Conservation (phyloP, 495 filamentous ascomycete genomes). For the Penicillium manginii region DNA sequence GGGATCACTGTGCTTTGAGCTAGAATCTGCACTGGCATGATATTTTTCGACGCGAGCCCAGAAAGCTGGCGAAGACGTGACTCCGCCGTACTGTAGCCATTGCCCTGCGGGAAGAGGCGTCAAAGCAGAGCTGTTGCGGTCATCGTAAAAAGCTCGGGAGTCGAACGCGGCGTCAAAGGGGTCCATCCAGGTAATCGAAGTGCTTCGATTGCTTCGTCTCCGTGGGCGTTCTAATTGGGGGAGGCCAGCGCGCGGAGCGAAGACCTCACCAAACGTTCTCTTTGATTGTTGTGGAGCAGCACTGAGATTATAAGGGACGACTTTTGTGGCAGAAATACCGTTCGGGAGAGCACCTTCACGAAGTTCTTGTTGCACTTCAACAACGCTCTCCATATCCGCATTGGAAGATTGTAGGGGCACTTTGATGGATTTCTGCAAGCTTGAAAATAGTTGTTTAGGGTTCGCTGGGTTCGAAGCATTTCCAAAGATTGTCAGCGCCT, state of each 20-base stretch:
- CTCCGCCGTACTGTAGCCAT: constrained; percentile 51
- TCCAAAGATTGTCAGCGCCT: constrained; percentile 69
- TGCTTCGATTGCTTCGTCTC: constrained; percentile 32
- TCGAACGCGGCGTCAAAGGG: constrained; percentile 47
- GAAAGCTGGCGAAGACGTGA: constrained; percentile 45
- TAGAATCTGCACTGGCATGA: constrained; percentile 14
- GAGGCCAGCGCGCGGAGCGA: constrained; percentile 69
- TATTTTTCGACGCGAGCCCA: constrained; percentile 48
- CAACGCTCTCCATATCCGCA: constrained; percentile 43
- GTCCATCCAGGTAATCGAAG: constrained; percentile 42
- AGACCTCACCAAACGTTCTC: constrained; percentile 79
- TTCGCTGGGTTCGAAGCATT: constrained; percentile 34
- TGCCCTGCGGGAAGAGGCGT: constrained; percentile 43
- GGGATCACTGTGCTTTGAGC: constrained; percentile 33
- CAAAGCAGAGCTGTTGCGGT: constrained; percentile 46
- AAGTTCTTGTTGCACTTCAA: constrained; percentile 53
- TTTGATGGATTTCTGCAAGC: constrained; percentile 62
- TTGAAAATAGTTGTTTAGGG: constrained; percentile 81
- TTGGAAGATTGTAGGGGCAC: constrained; percentile 41
- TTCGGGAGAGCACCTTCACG: constrained; percentile 70
- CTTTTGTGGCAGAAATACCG: constrained; percentile 70
- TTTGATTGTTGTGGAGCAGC: constrained; percentile 43
- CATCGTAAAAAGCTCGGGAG: constrained; percentile 38
- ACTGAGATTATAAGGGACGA: constrained; percentile 59
- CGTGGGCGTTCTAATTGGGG: constrained; percentile 70